Base-by-base conservation (phyloP, 2,329 filamentous ascomycete species). In the Aspergillus versicolor region DNA sequence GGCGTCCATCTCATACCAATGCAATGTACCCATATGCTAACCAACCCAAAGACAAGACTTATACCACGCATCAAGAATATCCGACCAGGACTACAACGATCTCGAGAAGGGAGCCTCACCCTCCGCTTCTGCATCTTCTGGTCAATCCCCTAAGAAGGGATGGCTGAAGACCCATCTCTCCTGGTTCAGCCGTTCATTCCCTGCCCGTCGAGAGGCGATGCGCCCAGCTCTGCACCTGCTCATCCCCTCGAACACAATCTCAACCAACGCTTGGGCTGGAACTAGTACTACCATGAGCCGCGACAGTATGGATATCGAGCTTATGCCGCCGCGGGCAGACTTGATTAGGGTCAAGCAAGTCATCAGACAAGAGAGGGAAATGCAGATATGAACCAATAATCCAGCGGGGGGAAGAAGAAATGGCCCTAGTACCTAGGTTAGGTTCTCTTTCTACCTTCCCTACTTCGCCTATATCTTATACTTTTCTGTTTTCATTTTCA, bases 291-390 rank as follows among this genome's bases (percentile, higher is more conserved):
- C 62, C 19, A 59, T 60, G 43, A 67, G 61, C n/a, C 63, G 65
- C 9, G 54, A 55, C 1, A 72, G 67, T 38, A 58, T 60, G 41
- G 69, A 71, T 19, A 49, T 65, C 19, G 59, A 57, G 0, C 37
- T 32, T 12, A 52, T 52, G 2, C 54, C 61, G n/a, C 27, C 34
- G 5, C 55, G 37, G 27, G 60, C 59, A 12, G 64, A 65, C 15
- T 65, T 65, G 30, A 73, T 74, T 48, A 67, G 64, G 34, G 64
- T 74, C 5, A 70, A 68, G 56, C 70, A 70, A 47, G 68, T 71
- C 3, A 72, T 74, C 40, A 65, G 61, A 40, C 71, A 73, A 59
- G 64, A 71, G 56, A 70, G 65, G 19, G 67, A 71, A 60, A 12
- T 68, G 37, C 60, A 65, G 9, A 22, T 60, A n/a, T 68, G 50